Base-by-base conservation (phyloP, 2,329 filamentous ascomycete species). In the Aspergillus aculeatus region DNA sequence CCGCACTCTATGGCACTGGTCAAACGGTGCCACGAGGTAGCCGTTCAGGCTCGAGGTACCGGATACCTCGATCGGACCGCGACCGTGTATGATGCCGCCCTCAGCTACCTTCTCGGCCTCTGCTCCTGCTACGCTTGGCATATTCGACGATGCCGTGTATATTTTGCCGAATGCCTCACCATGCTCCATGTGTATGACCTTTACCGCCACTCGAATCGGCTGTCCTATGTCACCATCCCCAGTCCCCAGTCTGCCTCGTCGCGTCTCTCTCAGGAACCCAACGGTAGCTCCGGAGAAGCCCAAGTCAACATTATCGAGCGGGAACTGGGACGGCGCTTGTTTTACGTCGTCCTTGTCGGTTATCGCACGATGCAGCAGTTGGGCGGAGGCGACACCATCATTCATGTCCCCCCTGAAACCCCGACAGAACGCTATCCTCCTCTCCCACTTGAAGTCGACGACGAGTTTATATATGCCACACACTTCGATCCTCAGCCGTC, bases 281-380 rank as follows among this genome's bases (percentile, higher is more conserved):
- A 59, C 53, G 59, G 58, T 49, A 59, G 52, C 26, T 47, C 62
- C 9, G 57, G 64, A 56, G 48, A 69, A 49, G 16, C 60, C 31
- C 62, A 66, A 2, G 64, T 67, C 19, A 75, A 78, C 57, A 57
- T 77, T 16, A 72, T 80, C 21, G 71, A 76, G n/a, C 77, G 78
- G 60, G 78, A 81, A 60, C 68, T 86, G 61, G 82, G 82, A 4
- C 80, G 82, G 47, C 80, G 85, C 41, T 76, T 96, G 47, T 96
- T 96, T 73, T 96, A 92, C 88, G 88, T 90, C 23, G 83, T 92
- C 66, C 86, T 95, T 62, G 85, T 92, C 5, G 88, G 88, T 35
- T 84, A 91, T 61, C 90, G 89, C 62, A 90, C 91, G 0, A 86
- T 96, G 73, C 85, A 89, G 57, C 92, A 96, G 71, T 78, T 95